phyloP scores from a whole-genome alignment of 768 basidiomycete species.

The Tricholoma hemisulphureum region DNA sequence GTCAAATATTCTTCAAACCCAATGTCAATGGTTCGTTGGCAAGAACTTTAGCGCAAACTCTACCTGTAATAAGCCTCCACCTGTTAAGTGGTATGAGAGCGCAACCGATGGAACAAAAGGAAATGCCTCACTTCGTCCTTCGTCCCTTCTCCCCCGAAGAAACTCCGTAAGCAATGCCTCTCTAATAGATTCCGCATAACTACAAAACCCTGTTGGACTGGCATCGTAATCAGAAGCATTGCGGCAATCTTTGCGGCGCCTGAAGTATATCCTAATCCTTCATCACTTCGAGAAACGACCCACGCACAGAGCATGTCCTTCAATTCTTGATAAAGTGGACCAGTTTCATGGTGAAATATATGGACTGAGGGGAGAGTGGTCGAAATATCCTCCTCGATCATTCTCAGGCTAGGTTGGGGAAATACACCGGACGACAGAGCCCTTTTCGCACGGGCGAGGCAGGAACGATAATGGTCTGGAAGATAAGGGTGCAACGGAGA shows the following conservation, averaged over 20 bases:
- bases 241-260: conserved; percentile 77
- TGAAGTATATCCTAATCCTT: conserved; percentile 70
- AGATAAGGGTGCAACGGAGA: conserved; percentile 7
- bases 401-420: conserved; percentile 55
- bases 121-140: conserved; percentile 70
- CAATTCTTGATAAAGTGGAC: conserved; percentile 79
- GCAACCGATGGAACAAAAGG: conserved; percentile 1
- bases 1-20: conserved; percentile 73
- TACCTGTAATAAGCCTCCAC: conserved; percentile 91
- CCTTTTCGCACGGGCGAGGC: conserved; percentile 71
- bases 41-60: conserved; percentile 5
- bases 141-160: conserved; percentile 69
- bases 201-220: conserved; percentile 70
- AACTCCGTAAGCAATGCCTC: conserved; percentile 80
- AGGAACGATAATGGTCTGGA: conserved; percentile 69
- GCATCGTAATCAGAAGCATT: conserved; percentile 85
- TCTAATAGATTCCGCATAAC: conserved; percentile 85
- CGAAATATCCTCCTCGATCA: conserved; percentile 74
- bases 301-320: conserved; percentile 85
- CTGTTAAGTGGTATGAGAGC: conserved; percentile 40
- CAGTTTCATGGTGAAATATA: conserved; percentile 73
- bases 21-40: neutral
- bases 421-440: conserved; percentile 65
- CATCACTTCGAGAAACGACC: conserved; percentile 83
- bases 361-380: conserved; percentile 75